Percentiles rank a stretch among this genome's conserved stretches.
Evolutionary conservation across 2,329 filamentous ascomycete genomes (phyloP).

Genomic region (Xylariaceae sp.): DNA sequence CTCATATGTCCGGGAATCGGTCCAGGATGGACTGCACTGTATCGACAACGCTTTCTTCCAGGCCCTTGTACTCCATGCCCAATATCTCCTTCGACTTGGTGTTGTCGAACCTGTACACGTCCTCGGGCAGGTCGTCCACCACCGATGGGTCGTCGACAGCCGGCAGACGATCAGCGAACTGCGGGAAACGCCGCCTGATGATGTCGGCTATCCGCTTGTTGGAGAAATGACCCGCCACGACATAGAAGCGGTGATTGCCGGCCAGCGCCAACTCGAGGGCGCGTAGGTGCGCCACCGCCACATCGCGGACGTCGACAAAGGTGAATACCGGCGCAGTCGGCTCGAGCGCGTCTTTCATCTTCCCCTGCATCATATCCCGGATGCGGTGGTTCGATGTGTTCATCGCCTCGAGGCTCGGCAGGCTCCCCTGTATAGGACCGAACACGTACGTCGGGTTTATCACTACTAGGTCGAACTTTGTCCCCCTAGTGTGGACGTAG

Average conservation of each 20-base stretch:
- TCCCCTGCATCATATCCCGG: conserved; percentile 57
- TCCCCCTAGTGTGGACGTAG: conserved; percentile 50
- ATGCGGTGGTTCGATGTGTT: conserved; percentile 71
- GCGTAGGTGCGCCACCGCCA: conserved; percentile 58
- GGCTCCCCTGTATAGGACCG: conserved; percentile 58
- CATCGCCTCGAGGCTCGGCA: conserved; percentile 56
- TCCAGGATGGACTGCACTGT: conserved; percentile 42
- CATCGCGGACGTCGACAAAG: conserved; percentile 57
- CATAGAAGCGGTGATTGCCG: conserved; percentile 57
- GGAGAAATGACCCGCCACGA: conserved; percentile 54
- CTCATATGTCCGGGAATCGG: conserved; percentile 8
- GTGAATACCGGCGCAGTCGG: conserved; percentile 52
- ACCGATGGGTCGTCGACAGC: conserved; percentile 30
- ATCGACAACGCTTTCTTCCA: conserved; percentile 57
- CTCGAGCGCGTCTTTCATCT: conserved; percentile 51
- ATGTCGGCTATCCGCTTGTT: conserved; percentile 55
- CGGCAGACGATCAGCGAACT: conserved; percentile 45
- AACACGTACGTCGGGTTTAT: conserved; percentile 60
- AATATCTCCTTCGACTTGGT: conserved; percentile 48
- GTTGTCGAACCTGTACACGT: conserved; percentile 53
- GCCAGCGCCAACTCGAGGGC: conserved; percentile 52
- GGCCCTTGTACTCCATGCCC: conserved; percentile 51
- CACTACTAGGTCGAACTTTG: conserved; percentile 54
- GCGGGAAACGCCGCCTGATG: conserved; percentile 49
- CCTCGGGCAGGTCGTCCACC: conserved; percentile 38